Evolutionary conservation across 2,329 filamentous ascomycete species (phyloP).

Genomic region (Sclerotinia trifoliorum): DNA sequence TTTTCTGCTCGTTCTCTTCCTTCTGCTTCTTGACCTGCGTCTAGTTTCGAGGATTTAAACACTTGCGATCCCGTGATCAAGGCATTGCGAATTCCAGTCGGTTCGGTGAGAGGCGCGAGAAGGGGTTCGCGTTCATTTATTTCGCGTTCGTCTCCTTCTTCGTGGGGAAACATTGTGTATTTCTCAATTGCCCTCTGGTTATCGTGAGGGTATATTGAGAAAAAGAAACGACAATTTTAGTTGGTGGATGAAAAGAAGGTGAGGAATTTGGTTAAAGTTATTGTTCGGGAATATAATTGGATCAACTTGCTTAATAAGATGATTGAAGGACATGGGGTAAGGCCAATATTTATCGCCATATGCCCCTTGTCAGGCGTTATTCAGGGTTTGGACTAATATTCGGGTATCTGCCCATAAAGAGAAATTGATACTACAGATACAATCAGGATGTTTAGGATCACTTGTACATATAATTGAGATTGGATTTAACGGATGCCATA

Average conservation of each 20-base stretch:
- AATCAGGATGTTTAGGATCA: background rate
- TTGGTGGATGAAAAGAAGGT: background rate
- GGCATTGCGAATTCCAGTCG: background rate
- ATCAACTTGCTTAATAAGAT: background rate
- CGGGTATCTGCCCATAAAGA: too few species aligned
- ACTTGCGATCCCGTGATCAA: constrained; percentile 11
- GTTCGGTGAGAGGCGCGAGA: constrained; percentile 7
- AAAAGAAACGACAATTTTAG: background rate
- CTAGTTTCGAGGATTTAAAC: background rate
- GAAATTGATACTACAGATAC: background rate
- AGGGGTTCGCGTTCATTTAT: constrained; percentile 7
- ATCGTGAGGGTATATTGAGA: background rate
- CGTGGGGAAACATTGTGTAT: too few species aligned
- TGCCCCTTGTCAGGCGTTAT: background rate
- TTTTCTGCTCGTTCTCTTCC: background rate
- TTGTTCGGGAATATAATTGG: background rate
- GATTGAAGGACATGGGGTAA: background rate
- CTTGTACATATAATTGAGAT: background rate
- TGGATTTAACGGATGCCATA: background rate
- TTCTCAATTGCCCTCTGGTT: background rate
- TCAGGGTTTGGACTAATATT: background rate
- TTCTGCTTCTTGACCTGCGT: background rate
- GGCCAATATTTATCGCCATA: background rate
- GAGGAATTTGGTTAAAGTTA: background rate
- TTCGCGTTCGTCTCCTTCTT: background rate